Percentiles rank a stretch among this genome's conserved stretches.
Evolutionary conservation across 306 rosid genomes (phyloP).

Genomic region (Lagenaria siceraria): DNA sequence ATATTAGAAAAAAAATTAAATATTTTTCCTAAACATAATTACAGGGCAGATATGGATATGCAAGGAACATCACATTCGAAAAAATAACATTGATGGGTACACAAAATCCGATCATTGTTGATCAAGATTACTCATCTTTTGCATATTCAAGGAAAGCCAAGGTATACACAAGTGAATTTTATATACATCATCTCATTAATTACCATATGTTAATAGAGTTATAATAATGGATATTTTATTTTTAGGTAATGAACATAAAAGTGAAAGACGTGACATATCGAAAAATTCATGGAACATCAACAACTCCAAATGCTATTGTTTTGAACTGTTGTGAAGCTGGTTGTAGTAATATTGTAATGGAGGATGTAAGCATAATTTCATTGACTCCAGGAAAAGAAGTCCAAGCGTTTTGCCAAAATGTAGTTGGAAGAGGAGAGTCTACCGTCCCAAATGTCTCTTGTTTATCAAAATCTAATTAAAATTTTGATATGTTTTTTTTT

Average conservation of each 20-base stretch:
- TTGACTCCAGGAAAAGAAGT: background rate
- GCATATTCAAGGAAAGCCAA: too few relatives aligned
- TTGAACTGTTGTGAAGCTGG: background rate
- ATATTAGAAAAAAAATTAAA: too few relatives aligned
- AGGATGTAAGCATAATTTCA: background rate
- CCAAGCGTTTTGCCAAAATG: background rate
- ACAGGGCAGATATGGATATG: conserved; percentile 18
- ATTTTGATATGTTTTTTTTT: background rate
- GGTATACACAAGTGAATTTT: background rate
- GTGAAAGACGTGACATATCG: conserved; percentile 4
- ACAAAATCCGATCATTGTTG: conserved; percentile 10
- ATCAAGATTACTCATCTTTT: background rate
- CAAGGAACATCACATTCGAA: background rate
- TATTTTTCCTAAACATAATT: too few relatives aligned
- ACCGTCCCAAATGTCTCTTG: background rate
- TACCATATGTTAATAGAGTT: background rate
- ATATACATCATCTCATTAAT: too few relatives aligned
- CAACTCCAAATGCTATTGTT: background rate
- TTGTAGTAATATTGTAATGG: background rate
- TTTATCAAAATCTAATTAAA: background rate
- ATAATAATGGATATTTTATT: background rate
- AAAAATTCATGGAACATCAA: conserved; percentile 1
- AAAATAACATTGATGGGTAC: background rate
- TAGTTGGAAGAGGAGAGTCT: background rate
- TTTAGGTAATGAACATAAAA: background rate